Conservation (phyloP, 257 asterid genomes). For the Solanum bukasovii region DNA sequence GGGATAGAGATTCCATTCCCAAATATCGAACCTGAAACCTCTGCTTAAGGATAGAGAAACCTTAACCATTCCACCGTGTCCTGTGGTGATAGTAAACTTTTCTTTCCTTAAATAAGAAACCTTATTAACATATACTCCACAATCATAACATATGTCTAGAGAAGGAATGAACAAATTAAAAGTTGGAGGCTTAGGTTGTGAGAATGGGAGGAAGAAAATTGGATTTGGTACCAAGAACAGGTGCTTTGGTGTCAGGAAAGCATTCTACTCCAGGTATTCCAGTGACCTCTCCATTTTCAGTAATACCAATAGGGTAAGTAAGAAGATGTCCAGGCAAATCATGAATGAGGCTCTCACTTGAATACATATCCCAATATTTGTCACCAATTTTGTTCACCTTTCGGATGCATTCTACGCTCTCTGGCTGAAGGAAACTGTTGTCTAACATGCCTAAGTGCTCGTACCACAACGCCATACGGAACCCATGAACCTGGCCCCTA, state of each 20-base stretch:
- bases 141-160: not conserved
- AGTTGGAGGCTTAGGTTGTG: not conserved
- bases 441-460: slow-evolving; percentile 7
- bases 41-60: not conserved
- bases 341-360: not conserved
- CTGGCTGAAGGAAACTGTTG: not conserved
- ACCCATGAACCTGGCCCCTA: slow-evolving; percentile 3
- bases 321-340: slow-evolving; percentile 8
- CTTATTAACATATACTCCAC: not conserved
- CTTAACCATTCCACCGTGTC: not conserved
- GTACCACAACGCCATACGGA: slow-evolving; percentile 9
- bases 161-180: not conserved
- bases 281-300: slow-evolving; percentile 6
- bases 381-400: slow-evolving; percentile 8
- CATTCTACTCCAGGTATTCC: not conserved
- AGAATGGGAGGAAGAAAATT: slow-evolving; percentile 9
- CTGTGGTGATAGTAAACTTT: not conserved
- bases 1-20: not conserved
- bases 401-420: slow-evolving; percentile 1
- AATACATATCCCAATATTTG: slow-evolving; percentile 5
- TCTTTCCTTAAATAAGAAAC: not conserved
- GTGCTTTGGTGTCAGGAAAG: slow-evolving; percentile 11
- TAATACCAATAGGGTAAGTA: slow-evolving; percentile 1
- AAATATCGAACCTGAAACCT: not conserved
- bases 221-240: slow-evolving; percentile 5